phyloP scores from a whole-genome alignment of 305 asterid genomes.

The Fraxinus nigra region DNA sequence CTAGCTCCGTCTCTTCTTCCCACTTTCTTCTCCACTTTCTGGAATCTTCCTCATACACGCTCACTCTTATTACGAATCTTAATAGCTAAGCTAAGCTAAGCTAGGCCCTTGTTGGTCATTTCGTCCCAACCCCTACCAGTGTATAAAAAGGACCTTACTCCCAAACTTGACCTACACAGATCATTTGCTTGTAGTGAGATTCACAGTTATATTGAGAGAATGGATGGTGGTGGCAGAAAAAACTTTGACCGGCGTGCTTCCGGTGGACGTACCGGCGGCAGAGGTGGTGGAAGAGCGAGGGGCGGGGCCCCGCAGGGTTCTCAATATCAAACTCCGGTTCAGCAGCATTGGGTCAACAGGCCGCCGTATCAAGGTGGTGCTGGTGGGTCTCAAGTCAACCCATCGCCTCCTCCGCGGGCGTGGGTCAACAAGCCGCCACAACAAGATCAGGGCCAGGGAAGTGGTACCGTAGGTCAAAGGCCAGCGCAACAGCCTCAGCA shows the following conservation, averaged over 20 bases:
- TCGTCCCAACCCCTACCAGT: neutral
- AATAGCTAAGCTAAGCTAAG: neutral
- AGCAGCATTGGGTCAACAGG: conserved; percentile 21
- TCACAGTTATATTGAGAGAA: neutral
- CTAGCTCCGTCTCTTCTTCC: neutral
- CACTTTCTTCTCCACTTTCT: neutral
- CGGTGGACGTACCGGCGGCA: neutral
- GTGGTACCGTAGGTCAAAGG: neutral
- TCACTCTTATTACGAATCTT: neutral
- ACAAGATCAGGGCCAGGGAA: conserved; percentile 26
- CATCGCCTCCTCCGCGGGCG: conserved; percentile 25
- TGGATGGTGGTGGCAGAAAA: neutral
- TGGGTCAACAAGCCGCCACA: conserved; percentile 36
- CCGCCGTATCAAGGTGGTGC: neutral
- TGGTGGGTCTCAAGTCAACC: neutral
- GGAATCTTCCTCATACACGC: neutral
- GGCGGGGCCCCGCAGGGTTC: neutral
- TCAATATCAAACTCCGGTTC: neutral
- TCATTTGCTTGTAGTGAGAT: neutral
- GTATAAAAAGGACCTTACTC: neutral
- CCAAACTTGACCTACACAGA: neutral
- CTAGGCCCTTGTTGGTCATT: neutral
- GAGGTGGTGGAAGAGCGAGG: neutral
- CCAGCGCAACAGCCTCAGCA: conserved; percentile 17
- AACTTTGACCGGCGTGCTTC: neutral